Conservation (phyloP, 768 basidiomycete species). For the Podaxis sp. region DNA sequence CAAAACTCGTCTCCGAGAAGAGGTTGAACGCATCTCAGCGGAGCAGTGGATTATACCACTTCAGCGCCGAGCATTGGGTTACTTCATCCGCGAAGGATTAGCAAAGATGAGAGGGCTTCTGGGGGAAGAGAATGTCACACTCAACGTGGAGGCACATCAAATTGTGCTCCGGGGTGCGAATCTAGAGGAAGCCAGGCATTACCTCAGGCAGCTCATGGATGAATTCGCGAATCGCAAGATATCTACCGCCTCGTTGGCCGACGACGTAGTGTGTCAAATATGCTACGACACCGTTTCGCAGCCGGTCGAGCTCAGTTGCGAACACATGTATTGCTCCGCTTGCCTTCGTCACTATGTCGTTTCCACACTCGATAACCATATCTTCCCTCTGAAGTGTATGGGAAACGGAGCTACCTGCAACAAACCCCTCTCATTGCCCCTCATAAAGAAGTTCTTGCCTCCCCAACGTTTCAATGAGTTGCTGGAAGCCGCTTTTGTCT, state of each 20-base stretch:
- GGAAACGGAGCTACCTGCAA: constrained; percentile 57
- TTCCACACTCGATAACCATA: constrained; percentile 36
- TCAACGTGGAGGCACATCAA: constrained; percentile 35
- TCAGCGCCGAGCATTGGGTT: constrained; percentile 39
- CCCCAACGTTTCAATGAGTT: constrained; percentile 49
- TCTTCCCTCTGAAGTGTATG: constrained; percentile 64
- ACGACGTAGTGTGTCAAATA: constrained; percentile 46
- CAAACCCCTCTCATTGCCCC: constrained; percentile 46
- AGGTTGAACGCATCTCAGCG: constrained; percentile 46
- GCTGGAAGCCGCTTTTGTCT: constrained; percentile 50
- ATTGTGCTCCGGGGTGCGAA: constrained; percentile 51
- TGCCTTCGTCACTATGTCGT: constrained; percentile 48
- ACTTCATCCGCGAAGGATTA: constrained; percentile 50
- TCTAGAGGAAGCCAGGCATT: constrained; percentile 52
- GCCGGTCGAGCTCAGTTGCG: constrained; percentile 42
- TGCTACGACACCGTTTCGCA: constrained; percentile 45
- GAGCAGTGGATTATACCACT: constrained; percentile 40
- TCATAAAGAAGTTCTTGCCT: constrained; percentile 50
- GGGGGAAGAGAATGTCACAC: constrained; percentile 50
- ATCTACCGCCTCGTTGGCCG: neutral
- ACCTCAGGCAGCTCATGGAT: constrained; percentile 41
- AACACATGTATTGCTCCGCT: constrained; percentile 47
- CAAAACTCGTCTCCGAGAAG: constrained; percentile 40
- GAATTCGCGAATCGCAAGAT: constrained; percentile 9
- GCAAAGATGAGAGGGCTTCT: constrained; percentile 48